Percentiles rank a stretch among this genome's conserved stretches.
Conservation (phyloP, 2,329 filamentous ascomycete genomes). For the Cordyceps militaris region DNA sequence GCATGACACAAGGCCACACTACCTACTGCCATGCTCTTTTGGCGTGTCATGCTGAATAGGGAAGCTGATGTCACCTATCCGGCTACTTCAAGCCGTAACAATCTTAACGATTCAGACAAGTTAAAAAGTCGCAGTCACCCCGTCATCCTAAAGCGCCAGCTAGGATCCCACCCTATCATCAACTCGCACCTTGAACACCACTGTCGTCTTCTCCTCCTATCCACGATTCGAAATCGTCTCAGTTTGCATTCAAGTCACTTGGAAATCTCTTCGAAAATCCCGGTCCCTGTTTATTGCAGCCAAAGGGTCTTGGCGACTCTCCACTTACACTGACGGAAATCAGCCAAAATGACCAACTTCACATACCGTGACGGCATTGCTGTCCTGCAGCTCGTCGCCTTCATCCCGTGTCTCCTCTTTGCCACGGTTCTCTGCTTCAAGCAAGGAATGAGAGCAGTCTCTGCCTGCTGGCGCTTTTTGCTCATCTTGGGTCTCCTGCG, state of each 20-base stretch:
- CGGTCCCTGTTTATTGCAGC: not conserved
- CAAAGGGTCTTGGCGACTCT: not conserved
- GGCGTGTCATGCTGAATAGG: not conserved
- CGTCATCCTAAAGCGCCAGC: not conserved
- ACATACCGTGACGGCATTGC: conserved; percentile 16
- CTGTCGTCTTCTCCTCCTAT: not conserved
- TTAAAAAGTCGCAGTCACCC: conserved; percentile 1
- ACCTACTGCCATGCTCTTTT: not conserved
- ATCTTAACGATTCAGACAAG: not conserved
- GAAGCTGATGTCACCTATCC: not conserved
- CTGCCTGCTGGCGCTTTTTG: conserved; percentile 15
- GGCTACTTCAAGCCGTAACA: not conserved
- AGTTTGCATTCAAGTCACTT: not conserved
- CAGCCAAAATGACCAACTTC: conserved; percentile 11
- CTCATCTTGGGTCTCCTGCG: conserved; percentile 14
- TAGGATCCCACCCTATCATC: conserved; percentile 6
- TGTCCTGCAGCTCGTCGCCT: conserved; percentile 14
- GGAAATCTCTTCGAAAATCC: not conserved
- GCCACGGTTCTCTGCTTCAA: conserved; percentile 15
- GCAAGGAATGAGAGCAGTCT: conserved; percentile 13
- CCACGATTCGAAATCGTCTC: too few relatives aligned
- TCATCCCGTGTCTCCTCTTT: conserved; percentile 12
- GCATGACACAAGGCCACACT: not conserved
- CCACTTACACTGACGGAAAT: not conserved
- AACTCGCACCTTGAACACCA: not conserved